Conservation (phyloP, 2,329 filamentous ascomycete genomes). For the Arthrobotrys sphaeroides region DNA sequence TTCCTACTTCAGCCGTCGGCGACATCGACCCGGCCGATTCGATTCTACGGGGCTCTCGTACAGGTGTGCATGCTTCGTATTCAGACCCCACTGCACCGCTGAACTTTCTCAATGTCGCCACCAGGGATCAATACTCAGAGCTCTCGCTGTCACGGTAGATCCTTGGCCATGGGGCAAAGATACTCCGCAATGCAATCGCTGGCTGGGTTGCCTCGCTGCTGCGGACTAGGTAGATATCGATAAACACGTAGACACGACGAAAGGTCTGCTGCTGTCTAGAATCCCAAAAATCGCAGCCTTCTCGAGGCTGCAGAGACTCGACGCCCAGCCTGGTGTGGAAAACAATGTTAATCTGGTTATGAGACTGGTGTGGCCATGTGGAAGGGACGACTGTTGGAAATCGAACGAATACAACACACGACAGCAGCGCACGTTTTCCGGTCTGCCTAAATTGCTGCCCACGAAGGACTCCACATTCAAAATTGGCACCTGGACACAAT, state of each 20-base stretch:
- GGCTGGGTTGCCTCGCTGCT: no score
- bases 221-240: not conserved
- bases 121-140: slow-evolving; percentile 29
- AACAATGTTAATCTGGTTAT: not conserved
- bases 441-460: not conserved
- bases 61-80: slow-evolving; percentile 20
- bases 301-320: not conserved
- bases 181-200: not conserved
- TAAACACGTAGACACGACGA: not conserved
- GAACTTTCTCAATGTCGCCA: slow-evolving; percentile 13
- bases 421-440: slow-evolving; percentile 5
- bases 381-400: slow-evolving; percentile 6
- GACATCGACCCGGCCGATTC: not conserved
- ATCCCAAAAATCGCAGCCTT: slow-evolving; percentile 6
- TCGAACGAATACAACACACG: slow-evolving; percentile 8
- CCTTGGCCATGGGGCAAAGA: slow-evolving; percentile 15
- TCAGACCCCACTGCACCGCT: slow-evolving; percentile 24
- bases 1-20: slow-evolving; percentile 43
- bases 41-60: not conserved
- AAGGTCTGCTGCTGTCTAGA: not conserved
- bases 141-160: slow-evolving; percentile 29
- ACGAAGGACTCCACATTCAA: not conserved
- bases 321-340: not conserved
- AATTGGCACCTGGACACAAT: not conserved
- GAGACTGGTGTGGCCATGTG: no score